Percentiles rank a stretch among this genome's conserved stretches.
Evolutionary conservation across 352 stramenopile genomes (phyloP).

Genomic region (Phytophthora fragariaefolia): DNA sequence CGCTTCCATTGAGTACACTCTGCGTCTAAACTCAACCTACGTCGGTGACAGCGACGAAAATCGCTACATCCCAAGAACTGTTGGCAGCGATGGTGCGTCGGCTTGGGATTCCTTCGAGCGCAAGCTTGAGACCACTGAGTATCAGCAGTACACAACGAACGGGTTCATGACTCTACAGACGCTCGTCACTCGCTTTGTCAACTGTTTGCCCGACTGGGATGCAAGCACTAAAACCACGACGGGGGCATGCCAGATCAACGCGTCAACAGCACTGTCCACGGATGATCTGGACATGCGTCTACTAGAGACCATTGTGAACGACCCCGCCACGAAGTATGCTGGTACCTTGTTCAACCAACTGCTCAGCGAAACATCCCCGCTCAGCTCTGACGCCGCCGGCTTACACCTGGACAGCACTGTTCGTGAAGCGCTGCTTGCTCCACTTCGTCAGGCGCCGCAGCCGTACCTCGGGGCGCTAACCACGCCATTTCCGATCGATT

Average conservation of each 20-base stretch:
- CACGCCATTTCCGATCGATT: conserved; percentile 43
- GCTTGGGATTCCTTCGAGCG: conserved; percentile 27
- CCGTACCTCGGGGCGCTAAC: conserved; percentile 37
- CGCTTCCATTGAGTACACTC: conserved; percentile 42
- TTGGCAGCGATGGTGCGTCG: conserved; percentile 23
- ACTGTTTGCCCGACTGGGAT: conserved; percentile 51
- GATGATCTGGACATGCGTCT: conserved; percentile 26
- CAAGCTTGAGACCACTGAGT: conserved; percentile 37
- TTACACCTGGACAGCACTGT: conserved; percentile 21
- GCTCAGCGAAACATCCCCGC: conserved; percentile 22
- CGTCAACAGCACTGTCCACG: conserved; percentile 12
- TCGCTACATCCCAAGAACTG: conserved; percentile 25
- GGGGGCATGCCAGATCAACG: conserved; percentile 26
- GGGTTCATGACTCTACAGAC: conserved; percentile 61
- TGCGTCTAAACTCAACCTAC: conserved; percentile 45
- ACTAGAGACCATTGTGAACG: conserved; percentile 31
- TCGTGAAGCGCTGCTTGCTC: conserved; percentile 32
- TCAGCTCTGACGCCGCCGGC: conserved; percentile 13
- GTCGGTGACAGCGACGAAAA: conserved; percentile 19
- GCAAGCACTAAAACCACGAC: conserved; percentile 20
- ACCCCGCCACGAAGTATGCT: conserved; percentile 33
- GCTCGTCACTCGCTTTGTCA: conserved; percentile 48
- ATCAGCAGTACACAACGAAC: conserved; percentile 44
- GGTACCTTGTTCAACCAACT: conserved; percentile 22
- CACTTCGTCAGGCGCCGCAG: conserved; percentile 46